Conservation (phyloP, 2,329 filamentous ascomycete species). For the Aureobasidium pullulans region DNA sequence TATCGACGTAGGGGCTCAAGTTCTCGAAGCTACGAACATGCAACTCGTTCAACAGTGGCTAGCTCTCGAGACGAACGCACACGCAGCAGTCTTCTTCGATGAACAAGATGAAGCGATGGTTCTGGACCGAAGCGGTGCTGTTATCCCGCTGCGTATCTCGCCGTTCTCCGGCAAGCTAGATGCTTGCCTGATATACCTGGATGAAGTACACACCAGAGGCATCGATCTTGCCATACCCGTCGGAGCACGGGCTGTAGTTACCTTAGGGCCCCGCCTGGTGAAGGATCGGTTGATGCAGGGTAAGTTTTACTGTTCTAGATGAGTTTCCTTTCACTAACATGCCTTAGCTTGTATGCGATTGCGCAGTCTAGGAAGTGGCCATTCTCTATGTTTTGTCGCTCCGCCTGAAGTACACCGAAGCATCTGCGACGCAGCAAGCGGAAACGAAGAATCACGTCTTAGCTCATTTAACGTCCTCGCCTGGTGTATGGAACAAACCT, state of each 20-base stretch:
- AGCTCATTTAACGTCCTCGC: conserved; percentile 48
- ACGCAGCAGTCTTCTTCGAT: conserved; percentile 48
- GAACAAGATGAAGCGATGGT: conserved; percentile 49
- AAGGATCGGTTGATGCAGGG: conserved; percentile 61
- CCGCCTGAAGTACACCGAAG: conserved; percentile 52
- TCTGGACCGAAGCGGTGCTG: conserved; percentile 39
- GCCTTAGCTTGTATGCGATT: conserved; percentile 59
- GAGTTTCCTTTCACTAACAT: no score
- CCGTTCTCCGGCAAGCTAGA: conserved; percentile 51
- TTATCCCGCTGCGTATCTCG: conserved; percentile 50
- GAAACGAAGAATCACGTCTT: conserved; percentile 26
- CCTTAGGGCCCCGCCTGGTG: conserved; percentile 55
- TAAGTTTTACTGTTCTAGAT: no score
- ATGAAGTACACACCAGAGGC: conserved; percentile 63
- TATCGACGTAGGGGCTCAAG: conserved; percentile 63
- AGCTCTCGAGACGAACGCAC: conserved; percentile 1
- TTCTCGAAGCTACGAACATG: conserved; percentile 56
- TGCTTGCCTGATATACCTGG: conserved; percentile 58
- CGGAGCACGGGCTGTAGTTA: conserved; percentile 57
- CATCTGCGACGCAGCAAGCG: conserved; percentile 34
- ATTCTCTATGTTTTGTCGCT: conserved; percentile 56
- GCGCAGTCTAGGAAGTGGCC: conserved; percentile 58
- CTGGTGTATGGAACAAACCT: conserved; percentile 56
- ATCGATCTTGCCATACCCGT: conserved; percentile 58
- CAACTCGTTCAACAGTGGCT: conserved; percentile 52